A percentile compares a stretch with the other conserved stretches of the same genome.
These are phyloP conservation scores for Lotmaria passim DNA, from an alignment of 208 protist genomes.

Conservation along the genomic window DNA sequence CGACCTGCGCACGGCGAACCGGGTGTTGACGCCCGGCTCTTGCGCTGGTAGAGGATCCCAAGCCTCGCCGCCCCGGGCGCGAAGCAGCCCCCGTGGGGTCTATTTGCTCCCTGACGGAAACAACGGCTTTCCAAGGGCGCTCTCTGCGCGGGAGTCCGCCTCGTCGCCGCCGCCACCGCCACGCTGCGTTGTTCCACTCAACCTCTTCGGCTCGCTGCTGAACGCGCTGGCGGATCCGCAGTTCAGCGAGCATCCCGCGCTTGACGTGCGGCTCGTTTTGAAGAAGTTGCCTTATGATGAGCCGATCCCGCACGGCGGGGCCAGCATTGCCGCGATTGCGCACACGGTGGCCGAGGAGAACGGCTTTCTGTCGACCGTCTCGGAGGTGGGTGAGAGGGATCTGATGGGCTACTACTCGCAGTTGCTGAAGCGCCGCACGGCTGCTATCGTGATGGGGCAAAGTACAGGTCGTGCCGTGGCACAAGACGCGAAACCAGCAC, in stretches of 20 bases:
- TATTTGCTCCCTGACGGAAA: background rate
- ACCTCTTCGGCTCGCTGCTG: slow-evolving; percentile 60
- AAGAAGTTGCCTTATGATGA: slow-evolving; percentile 46
- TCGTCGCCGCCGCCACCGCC: slow-evolving; percentile 27
- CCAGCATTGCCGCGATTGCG: slow-evolving; percentile 55
- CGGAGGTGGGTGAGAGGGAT: slow-evolving; percentile 55
- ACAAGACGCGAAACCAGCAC: background rate
- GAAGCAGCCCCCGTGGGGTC: background rate
- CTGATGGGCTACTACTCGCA: slow-evolving; percentile 41
- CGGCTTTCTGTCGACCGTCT: slow-evolving; percentile 47
- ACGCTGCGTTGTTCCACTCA: slow-evolving; percentile 56
- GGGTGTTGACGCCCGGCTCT: background rate
- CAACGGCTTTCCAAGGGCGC: background rate
- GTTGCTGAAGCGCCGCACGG: slow-evolving; percentile 40
- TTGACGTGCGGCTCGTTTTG: slow-evolving; percentile 64
- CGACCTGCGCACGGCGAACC: slow-evolving; percentile 28
- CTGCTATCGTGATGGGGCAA: slow-evolving; percentile 46
- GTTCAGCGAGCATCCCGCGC: slow-evolving; percentile 42
- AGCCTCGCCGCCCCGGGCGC: background rate
- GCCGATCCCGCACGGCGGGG: slow-evolving; percentile 54
- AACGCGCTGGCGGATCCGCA: slow-evolving; percentile 55
- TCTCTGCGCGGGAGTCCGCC: background rate
- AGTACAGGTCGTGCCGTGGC: background rate
- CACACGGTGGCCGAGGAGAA: slow-evolving; percentile 50
- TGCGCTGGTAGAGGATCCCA: background rate